These are phyloP conservation scores for Pichia rugopelliculosa DNA, from an alignment of 805 yeast genomes.

Conservation along the genomic window DNA sequence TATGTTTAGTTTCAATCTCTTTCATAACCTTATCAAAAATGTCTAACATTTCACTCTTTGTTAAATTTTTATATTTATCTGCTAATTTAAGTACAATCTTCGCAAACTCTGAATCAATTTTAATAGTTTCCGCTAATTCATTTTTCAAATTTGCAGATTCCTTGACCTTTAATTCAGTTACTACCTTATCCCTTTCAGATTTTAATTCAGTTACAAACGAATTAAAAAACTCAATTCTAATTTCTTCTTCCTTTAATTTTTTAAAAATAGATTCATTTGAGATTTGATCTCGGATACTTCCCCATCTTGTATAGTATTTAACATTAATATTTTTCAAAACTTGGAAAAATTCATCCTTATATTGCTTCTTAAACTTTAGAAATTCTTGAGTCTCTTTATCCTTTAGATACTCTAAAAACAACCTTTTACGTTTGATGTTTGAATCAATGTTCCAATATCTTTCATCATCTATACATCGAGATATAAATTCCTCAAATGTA, in stretches of 20 bases:
- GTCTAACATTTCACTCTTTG: slow-evolving; percentile 11
- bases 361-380: slow-evolving; percentile 46
- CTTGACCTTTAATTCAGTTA: slow-evolving; percentile 30
- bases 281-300: slow-evolving; percentile 13
- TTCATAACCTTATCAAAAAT: slow-evolving; percentile 34
- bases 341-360: slow-evolving; percentile 44
- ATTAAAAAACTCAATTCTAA: slow-evolving; percentile 47
- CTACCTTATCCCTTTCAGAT: slow-evolving; percentile 22
- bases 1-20: neutral
- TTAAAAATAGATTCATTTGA: slow-evolving; percentile 60
- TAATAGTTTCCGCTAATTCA: slow-evolving; percentile 30
- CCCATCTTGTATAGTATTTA: slow-evolving; percentile 58
- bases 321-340: slow-evolving; percentile 40
- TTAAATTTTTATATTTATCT: slow-evolving; percentile 38
- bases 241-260: slow-evolving; percentile 31
- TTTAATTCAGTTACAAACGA: slow-evolving; percentile 41
- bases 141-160: slow-evolving; percentile 48
- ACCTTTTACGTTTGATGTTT: slow-evolving; percentile 48
- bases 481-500: slow-evolving; percentile 65
- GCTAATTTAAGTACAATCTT: slow-evolving; percentile 16
- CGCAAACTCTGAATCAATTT: slow-evolving; percentile 1
- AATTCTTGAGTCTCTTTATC: slow-evolving; percentile 44
- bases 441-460: slow-evolving; percentile 63
- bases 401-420: slow-evolving; percentile 60
- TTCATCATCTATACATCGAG: slow-evolving; percentile 47